phyloP scores from a whole-genome alignment of 352 stramenopile genomes.

The Globisporangium apiculatum region DNA sequence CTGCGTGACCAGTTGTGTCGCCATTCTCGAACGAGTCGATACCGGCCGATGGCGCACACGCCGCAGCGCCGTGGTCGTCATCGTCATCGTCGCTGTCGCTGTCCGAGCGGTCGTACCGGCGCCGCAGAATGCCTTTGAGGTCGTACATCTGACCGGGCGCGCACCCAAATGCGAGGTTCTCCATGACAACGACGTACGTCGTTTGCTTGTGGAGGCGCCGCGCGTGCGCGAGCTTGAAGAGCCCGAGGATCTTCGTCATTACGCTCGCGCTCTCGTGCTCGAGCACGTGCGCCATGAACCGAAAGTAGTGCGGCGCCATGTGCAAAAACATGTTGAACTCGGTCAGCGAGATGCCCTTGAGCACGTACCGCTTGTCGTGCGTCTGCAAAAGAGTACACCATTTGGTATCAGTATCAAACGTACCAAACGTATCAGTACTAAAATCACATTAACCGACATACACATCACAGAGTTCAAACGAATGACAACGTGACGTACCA shows the following conservation, averaged over 20 bases:
- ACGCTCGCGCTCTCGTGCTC: conserved; percentile 50
- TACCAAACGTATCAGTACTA: background rate
- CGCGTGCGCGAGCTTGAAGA: conserved; percentile 73
- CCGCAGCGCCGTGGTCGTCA: conserved; percentile 7
- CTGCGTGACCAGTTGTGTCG: conserved; percentile 27
- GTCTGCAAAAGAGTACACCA: conserved; percentile 22
- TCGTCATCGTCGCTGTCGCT: conserved; percentile 25
- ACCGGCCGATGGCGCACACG: background rate
- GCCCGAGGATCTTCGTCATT: conserved; percentile 80
- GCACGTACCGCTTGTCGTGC: conserved; percentile 77
- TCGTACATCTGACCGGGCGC: conserved; percentile 78
- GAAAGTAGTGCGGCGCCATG: conserved; percentile 85
- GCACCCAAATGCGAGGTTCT: conserved; percentile 81
- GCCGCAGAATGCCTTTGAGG: conserved; percentile 77
- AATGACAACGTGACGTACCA: conserved; percentile 28
- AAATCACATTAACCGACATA: background rate
- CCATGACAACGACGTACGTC: conserved; percentile 84
- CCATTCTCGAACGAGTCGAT: conserved; percentile 17
- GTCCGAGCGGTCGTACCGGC: conserved; percentile 47
- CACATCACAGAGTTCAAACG: background rate
- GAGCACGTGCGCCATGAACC: conserved; percentile 70
- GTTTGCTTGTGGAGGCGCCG: conserved; percentile 60
- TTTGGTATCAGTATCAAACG: no score
- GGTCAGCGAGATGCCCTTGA: conserved; percentile 81
- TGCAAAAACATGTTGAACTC: conserved; percentile 90